Base-by-base conservation (phyloP, 805 yeast species). In the Candida morakotiae region DNA sequence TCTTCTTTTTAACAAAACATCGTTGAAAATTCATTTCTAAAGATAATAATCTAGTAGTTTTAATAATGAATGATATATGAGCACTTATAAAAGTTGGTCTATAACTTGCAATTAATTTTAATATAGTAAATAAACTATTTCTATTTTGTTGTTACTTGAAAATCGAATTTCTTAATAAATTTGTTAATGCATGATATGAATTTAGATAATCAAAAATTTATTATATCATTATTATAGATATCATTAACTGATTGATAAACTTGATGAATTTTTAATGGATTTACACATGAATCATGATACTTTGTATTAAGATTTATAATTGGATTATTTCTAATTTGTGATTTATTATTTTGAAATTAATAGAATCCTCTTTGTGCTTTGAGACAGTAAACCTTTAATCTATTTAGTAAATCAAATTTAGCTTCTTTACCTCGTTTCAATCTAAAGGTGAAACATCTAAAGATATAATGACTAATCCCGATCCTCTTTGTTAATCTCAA, bases 41-140 rank as follows among this genome's bases (percentile, higher is more conserved):
- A 35, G 64, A 76, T 27, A 81, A 72, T 34, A 83, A 53, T 85
- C 93, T 52, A 77, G 77, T 44, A 83, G 88, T 48, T 77, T 81
- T 37, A 67, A 55, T 28, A n/a, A n/a, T n/a, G n/a, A 85, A 63
- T 5, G 81, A 76, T 48, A 84, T 78, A 34, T 87, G 84, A 1
- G 88, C 81, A 15, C 87, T 78, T 14, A 82, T 83, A 49, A 85
- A 85, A 9, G 86, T 77, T 9, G 93, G 91, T 37, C 91, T 65
- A 51, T 81, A 82, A 48, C 76, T 65, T 37, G 81, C 83, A 69
- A 79, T 69, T 41, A 75, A 62, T 60, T 77, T 75, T 15, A 78
- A 71, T 29, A 79, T 74, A 34, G 56, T 52, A 15, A 67, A 52
- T 14, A 67, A 43, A 40, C 55, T 64, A 25, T 53, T 47, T 18